phyloP scores from a whole-genome alignment of 1,284 basidiomycete genomes.

The Xerocomus minutiporus region DNA sequence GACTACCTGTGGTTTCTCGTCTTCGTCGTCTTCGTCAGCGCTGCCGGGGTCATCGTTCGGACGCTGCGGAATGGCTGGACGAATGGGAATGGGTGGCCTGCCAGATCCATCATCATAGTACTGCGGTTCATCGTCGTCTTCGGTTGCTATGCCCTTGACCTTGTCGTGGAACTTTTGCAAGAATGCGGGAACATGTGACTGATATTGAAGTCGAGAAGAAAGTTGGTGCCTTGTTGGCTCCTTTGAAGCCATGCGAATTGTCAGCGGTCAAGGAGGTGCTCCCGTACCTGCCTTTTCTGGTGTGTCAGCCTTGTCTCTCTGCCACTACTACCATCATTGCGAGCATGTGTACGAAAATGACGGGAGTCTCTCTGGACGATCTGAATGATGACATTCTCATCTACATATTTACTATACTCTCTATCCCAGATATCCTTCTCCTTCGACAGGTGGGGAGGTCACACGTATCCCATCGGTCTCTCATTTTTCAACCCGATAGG shows the following conservation, averaged over 20 bases:
- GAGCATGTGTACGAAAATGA: conserved; percentile 14
- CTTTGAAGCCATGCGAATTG: conserved; percentile 46
- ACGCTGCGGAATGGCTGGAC: conserved; percentile 67
- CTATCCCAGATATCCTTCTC: conserved; percentile 44
- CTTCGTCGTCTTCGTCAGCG: conserved; percentile 68
- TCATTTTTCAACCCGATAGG: conserved; percentile 33
- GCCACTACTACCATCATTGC: not conserved
- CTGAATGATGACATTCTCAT: conserved; percentile 49
- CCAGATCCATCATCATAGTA: conserved; percentile 57
- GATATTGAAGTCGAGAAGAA: conserved; percentile 59
- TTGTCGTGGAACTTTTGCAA: conserved; percentile 56
- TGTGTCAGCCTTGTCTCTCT: not conserved
- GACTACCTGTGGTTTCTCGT: conserved; percentile 82
- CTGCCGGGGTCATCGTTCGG: conserved; percentile 70
- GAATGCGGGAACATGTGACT: conserved; percentile 50
- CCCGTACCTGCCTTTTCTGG: not conserved
- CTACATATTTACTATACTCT: conserved; percentile 42
- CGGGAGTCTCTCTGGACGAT: conserved; percentile 15
- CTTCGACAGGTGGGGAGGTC: conserved; percentile 42
- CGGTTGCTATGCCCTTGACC: conserved; percentile 47
- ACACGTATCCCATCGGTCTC: not conserved
- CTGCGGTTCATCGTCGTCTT: conserved; percentile 35
- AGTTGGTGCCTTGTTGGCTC: conserved; percentile 66
- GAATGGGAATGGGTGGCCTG: conserved; percentile 67
- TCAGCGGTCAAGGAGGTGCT: not conserved